Evolutionary conservation across 129 eudicot species (phyloP), one percentile per base, ranked within the genome.

Genomic region (Calendula officinalis): DNA sequence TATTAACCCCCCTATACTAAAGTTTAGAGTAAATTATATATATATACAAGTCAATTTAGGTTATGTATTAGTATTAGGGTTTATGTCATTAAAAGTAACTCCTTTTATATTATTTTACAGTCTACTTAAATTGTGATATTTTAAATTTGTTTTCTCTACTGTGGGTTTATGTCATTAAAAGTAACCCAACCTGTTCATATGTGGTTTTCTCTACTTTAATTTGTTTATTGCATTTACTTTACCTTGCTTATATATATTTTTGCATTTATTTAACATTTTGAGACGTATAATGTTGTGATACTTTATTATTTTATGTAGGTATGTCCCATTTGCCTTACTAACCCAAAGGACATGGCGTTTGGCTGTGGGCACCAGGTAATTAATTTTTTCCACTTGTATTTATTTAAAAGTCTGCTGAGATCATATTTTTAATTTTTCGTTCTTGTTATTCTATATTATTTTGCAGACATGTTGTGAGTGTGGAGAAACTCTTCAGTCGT

Each of bases 361-460:
- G 97, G 97, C 47, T 88, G 99, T 59, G 99, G 99, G 10, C 99
- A 94, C 71, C 97, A 94, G 99, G 99, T 91, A 85, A 45, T 40
- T 27, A 69, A 35, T 36, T 3, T 16, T 30, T 30, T 41, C 46
- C 49, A 44, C 12, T 64, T 47, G 10, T 40, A 13, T 36, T 53
- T 6, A 22, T 48, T 15, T 9, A 5, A 52, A 9, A 41, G 10
- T 38, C 35, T n/a, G 58, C 35, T 7, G 13, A 38, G 10, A 55
- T 35, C 32, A 30, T 55, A 66, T 50, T 34, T 8, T 6, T 32
- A 54, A 27, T 36, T 10, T 11, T 15, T 6, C 4, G 42, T 64
- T 42, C 8, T 45, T 10, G 11, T 62, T 44, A 42, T 8, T n/a
- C n/a, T n/a, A n/a, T n/a, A 8, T 41, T 62, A 15, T 38, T 43